Conservation (phyloP, 2,329 filamentous ascomycete genomes). For the Penicillium digitatum region DNA sequence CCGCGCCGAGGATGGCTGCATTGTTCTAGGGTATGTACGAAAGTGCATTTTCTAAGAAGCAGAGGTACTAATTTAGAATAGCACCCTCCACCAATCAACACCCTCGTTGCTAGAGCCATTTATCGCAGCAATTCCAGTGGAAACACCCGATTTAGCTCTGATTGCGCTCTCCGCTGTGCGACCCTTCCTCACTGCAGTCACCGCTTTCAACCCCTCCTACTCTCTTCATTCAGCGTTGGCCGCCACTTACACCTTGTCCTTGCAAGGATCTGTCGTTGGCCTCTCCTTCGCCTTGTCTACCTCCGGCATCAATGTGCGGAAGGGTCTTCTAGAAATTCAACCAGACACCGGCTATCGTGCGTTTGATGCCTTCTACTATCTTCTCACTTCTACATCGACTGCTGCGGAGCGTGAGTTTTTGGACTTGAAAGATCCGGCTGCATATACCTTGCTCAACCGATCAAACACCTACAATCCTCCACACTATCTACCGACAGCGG, state of each 20-base stretch:
- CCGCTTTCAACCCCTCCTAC: slow-evolving; percentile 81
- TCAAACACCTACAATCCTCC: slow-evolving; percentile 85
- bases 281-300: slow-evolving; percentile 76
- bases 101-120: slow-evolving; percentile 82
- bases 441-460: slow-evolving; percentile 73
- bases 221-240: slow-evolving; percentile 76
- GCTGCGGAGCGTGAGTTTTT: slow-evolving; percentile 85
- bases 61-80: slow-evolving; percentile 39
- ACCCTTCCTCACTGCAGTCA: slow-evolving; percentile 83
- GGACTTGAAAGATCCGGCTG: slow-evolving; percentile 69
- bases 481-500: slow-evolving; percentile 82
- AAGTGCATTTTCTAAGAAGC: background rate
- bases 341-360: slow-evolving; percentile 77
- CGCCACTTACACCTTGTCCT: slow-evolving; percentile 74
- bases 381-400: slow-evolving; percentile 86
- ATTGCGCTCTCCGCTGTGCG: slow-evolving; percentile 75
- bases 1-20: slow-evolving; percentile 90
- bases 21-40: slow-evolving; percentile 71
- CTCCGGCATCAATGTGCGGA: slow-evolving; percentile 78
- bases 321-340: slow-evolving; percentile 76
- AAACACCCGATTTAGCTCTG: slow-evolving; percentile 70
- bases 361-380: slow-evolving; percentile 97
- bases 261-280: slow-evolving; percentile 72
- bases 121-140: slow-evolving; percentile 72
- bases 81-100: slow-evolving; percentile 81